Evolutionary conservation across 768 basidiomycete species (phyloP).

Genomic region (Leccinum subtestaceum): DNA sequence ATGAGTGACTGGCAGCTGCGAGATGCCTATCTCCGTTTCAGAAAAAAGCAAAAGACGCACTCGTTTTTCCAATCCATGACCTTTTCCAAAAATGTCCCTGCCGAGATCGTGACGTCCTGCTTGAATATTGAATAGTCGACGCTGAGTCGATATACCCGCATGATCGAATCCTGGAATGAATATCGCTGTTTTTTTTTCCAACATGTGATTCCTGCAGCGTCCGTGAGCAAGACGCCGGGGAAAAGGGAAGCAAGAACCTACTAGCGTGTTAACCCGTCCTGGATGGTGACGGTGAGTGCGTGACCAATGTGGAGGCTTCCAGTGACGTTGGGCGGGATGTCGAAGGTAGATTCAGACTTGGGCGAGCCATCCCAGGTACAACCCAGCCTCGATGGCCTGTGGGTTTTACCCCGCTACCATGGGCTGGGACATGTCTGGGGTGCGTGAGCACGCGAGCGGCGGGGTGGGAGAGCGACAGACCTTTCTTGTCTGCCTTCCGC

Average conservation of each 20-base stretch:
- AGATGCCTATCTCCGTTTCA: background rate
- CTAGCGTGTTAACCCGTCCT: conserved; percentile 90
- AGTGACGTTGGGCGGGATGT: conserved; percentile 92
- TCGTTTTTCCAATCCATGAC: conserved; percentile 98
- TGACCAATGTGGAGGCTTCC: conserved; percentile 95
- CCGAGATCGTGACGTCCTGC: conserved; percentile 89
- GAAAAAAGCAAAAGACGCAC: conserved; percentile 35
- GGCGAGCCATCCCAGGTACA: conserved; percentile 73
- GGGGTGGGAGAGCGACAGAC: too few species aligned
- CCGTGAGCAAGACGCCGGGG: too few species aligned
- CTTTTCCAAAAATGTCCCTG: conserved; percentile 78
- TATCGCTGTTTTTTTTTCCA: conserved; percentile 75
- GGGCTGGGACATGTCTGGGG: too few species aligned
- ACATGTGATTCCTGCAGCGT: conserved; percentile 74
- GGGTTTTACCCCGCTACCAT: conserved; percentile 74
- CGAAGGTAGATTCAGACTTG: conserved; percentile 68
- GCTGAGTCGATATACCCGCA: conserved; percentile 97
- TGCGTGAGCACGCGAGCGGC: too few species aligned
- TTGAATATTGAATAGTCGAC: conserved; percentile 70
- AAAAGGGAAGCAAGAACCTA: conserved; percentile 29
- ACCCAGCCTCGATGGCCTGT: conserved; percentile 87
- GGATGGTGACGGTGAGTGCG: conserved; percentile 86
- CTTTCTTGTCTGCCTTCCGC: too few species aligned
- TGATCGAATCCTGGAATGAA: conserved; percentile 97
- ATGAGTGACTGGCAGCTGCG: conserved; percentile 86